phyloP scores from a whole-genome alignment of 345 rosid genomes.

The Euphorbia lathyris region DNA sequence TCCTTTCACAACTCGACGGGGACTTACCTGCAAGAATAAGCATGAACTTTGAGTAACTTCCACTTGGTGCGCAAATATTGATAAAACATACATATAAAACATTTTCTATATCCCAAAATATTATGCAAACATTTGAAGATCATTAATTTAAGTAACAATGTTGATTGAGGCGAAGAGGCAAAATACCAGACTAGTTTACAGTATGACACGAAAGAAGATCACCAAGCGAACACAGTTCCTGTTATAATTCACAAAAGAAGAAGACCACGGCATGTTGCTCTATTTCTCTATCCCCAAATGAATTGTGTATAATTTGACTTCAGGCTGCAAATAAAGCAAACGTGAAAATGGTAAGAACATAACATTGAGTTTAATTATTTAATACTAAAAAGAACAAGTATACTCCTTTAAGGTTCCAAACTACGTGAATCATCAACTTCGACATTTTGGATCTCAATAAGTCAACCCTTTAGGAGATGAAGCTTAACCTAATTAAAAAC shows the following conservation, averaged over 20 bases:
- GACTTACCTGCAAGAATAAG: slow-evolving; percentile 36
- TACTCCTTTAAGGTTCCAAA: too few relatives aligned
- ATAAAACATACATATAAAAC: background rate
- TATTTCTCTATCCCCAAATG: slow-evolving; percentile 25
- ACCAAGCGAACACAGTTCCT: slow-evolving; percentile 60
- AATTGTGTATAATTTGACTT: background rate
- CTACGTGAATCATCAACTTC: too few relatives aligned
- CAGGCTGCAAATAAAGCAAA: slow-evolving; percentile 26
- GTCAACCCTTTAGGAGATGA: too few relatives aligned
- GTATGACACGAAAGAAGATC: slow-evolving; percentile 73
- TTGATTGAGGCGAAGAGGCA: background rate
- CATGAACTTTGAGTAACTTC: background rate
- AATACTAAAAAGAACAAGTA: background rate
- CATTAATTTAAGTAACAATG: slow-evolving; percentile 16
- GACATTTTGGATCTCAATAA: too few relatives aligned
- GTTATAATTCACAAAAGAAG: slow-evolving; percentile 61
- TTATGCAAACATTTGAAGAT: too few relatives aligned
- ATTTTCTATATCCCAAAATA: background rate
- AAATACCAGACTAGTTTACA: slow-evolving; percentile 44
- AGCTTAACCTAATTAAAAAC: too few relatives aligned
- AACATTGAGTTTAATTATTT: background rate
- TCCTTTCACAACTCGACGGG: slow-evolving; percentile 16
- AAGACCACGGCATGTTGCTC: slow-evolving; percentile 74
- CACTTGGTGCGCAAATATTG: background rate
- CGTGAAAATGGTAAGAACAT: background rate